Evolutionary conservation across 768 basidiomycete species (phyloP).

Genomic region (Mycena belliarum): DNA sequence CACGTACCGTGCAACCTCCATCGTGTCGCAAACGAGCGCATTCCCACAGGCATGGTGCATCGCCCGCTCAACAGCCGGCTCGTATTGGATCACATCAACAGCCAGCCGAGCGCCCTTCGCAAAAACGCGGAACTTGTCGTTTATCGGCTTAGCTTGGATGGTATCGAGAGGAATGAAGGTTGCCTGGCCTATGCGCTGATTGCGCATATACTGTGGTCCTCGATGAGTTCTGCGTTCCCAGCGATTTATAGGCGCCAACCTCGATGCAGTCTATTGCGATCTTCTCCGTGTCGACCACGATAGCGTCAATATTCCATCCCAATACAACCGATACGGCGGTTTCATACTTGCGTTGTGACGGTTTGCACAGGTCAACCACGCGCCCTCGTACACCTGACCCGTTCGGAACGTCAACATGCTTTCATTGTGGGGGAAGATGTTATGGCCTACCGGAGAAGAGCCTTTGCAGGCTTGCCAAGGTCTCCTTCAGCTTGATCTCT

Average conservation of each 20-base stretch:
- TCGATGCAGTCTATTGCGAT: constrained; percentile 98
- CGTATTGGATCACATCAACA: constrained; percentile 82
- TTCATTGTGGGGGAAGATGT: neutral
- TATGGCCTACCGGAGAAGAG: constrained; percentile 78
- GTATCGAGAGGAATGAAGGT: constrained; percentile 99
- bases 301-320: constrained; percentile 91
- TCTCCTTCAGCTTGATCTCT: constrained; percentile 84
- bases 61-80: constrained; percentile 85
- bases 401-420: neutral
- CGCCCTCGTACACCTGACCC: constrained; percentile 83
- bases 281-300: constrained; percentile 96
- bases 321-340: constrained; percentile 88
- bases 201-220: constrained; percentile 78
- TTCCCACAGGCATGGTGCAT: constrained; percentile 97
- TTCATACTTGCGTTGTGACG: constrained; percentile 90
- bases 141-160: constrained; percentile 90
- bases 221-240: neutral
- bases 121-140: constrained; percentile 92
- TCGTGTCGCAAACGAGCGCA: constrained; percentile 91
- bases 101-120: constrained; percentile 86
- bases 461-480: constrained; percentile 76
- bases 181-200: constrained; percentile 91
- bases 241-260: constrained; percentile 39
- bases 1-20: constrained; percentile 89
- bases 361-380: constrained; percentile 92